Evolutionary conservation across 768 basidiomycete genomes (phyloP).

Genomic region (Epithele typhae): DNA sequence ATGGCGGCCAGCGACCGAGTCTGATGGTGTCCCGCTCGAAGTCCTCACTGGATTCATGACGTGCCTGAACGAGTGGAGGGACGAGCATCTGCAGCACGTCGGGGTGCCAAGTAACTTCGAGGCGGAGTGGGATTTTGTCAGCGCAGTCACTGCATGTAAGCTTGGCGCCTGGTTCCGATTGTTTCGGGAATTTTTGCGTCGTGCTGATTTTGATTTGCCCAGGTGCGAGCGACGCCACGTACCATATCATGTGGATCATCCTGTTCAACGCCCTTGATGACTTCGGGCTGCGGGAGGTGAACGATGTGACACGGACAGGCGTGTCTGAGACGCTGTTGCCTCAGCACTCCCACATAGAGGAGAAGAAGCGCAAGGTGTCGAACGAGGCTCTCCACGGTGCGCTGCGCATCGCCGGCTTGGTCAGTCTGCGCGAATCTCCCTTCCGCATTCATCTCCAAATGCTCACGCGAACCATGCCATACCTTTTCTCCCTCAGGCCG

Average conservation of each 20-base stretch:
- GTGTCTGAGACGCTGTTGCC: slow-evolving; percentile 31
- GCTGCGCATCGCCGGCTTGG: slow-evolving; percentile 83
- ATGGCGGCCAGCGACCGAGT: slow-evolving; percentile 74
- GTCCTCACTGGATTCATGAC: slow-evolving; percentile 53
- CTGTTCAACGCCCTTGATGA: slow-evolving; percentile 81
- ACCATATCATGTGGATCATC: slow-evolving; percentile 89
- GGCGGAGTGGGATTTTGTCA: slow-evolving; percentile 87
- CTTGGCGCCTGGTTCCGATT: not conserved
- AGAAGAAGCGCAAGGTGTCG: slow-evolving; percentile 61
- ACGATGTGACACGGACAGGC: slow-evolving; percentile 39
- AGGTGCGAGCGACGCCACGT: slow-evolving; percentile 84
- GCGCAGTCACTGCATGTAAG: slow-evolving; percentile 62
- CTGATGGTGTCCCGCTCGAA: slow-evolving; percentile 72
- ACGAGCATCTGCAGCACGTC: slow-evolving; percentile 67
- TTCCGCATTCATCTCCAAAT: not conserved
- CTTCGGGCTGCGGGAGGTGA: slow-evolving; percentile 75
- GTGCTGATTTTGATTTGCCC: slow-evolving; percentile 20
- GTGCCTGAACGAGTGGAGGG: slow-evolving; percentile 67
- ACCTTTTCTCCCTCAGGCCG: slow-evolving; percentile 45
- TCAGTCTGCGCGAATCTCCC: slow-evolving; percentile 30
- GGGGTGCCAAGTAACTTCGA: slow-evolving; percentile 86
- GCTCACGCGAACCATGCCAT: not conserved
- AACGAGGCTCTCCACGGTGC: slow-evolving; percentile 86
- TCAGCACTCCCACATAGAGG: slow-evolving; percentile 51
- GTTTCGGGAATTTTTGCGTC: not conserved